Conservation (phyloP, 1,284 basidiomycete species). For the Heterobasidion occidentale region DNA sequence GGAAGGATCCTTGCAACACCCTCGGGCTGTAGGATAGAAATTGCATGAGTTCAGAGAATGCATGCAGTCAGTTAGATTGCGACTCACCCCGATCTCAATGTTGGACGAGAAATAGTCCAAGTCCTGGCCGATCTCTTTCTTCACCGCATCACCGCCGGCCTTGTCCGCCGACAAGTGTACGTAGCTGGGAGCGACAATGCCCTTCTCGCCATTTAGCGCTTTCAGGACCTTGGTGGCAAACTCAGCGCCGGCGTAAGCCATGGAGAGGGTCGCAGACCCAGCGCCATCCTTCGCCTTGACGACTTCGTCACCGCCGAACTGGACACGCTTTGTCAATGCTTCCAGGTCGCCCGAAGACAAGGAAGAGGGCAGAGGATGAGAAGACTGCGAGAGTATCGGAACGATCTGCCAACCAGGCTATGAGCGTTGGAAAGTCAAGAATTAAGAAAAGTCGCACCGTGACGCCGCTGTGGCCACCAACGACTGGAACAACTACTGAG, state of each 20-base stretch:
- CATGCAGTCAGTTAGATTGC: constrained; percentile 5
- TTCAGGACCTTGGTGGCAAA: constrained; percentile 77
- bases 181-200: constrained; percentile 79
- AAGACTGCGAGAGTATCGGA: constrained; percentile 90
- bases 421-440: constrained; percentile 1
- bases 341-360: constrained; percentile 46
- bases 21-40: constrained; percentile 39
- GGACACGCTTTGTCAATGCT: constrained; percentile 57
- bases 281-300: constrained; percentile 78
- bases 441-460: constrained; percentile 45
- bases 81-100: constrained; percentile 76
- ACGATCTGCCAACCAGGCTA: constrained; percentile 59
- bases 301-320: constrained; percentile 77
- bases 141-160: constrained; percentile 54
- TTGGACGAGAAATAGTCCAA: constrained; percentile 81
- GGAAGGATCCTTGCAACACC: constrained; percentile 79
- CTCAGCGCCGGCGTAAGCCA: constrained; percentile 73
- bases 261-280: constrained; percentile 70
- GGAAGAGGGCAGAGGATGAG: constrained; percentile 56
- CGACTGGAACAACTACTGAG: constrained; percentile 80
- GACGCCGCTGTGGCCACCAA: constrained; percentile 95
- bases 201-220: constrained; percentile 85
- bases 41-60: constrained; percentile 3
- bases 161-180: constrained; percentile 78
- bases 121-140: constrained; percentile 56